phyloP scores from a whole-genome alignment of 257 asterid species.

The Coffea canephora region DNA sequence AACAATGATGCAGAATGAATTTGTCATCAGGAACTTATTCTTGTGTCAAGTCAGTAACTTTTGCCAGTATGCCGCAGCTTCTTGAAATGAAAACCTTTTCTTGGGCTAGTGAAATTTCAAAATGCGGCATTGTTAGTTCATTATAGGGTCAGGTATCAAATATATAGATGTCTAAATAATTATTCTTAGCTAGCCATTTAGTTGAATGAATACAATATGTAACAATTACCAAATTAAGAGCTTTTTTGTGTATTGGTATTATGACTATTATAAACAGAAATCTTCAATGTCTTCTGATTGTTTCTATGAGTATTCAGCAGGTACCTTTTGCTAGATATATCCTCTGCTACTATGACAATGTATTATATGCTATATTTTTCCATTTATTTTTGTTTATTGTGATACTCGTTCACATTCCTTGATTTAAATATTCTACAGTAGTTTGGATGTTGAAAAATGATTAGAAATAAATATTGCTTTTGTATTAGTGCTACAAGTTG shows the following conservation, averaged over 20 bases:
- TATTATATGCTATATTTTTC: background rate
- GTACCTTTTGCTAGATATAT: background rate
- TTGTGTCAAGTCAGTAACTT: background rate
- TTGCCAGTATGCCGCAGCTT: background rate
- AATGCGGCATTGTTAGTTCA: background rate
- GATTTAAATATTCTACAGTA: background rate
- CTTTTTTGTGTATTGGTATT: background rate
- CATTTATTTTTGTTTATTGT: background rate
- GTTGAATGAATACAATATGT: background rate
- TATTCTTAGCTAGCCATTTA: background rate
- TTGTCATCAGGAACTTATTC: background rate
- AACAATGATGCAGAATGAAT: background rate
- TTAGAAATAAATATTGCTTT: background rate
- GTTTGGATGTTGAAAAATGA: background rate
- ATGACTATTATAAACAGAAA: background rate
- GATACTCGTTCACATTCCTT: background rate
- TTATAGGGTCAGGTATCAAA: background rate
- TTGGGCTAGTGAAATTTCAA: constrained; percentile 2
- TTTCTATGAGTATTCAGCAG: background rate
- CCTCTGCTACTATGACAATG: background rate
- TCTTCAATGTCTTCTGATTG: background rate
- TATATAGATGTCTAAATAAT: background rate
- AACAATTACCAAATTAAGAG: background rate
- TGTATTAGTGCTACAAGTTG: background rate
- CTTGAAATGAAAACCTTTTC: background rate